Evolutionary conservation across 108 stramenopile genomes (phyloP).

Genomic region (Cyclotella kingstonii): DNA sequence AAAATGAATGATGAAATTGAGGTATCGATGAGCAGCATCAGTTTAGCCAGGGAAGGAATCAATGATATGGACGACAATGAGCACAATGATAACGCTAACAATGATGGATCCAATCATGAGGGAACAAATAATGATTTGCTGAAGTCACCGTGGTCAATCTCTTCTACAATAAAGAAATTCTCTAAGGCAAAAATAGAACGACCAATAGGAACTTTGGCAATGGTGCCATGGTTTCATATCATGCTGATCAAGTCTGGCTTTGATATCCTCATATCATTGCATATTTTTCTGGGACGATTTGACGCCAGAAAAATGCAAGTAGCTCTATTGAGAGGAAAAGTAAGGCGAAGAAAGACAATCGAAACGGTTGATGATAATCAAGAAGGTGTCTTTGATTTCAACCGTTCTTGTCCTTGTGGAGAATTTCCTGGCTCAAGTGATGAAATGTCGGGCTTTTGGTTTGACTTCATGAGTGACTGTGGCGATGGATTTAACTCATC

Average conservation of each 20-base stretch:
- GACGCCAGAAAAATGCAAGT: slow-evolving; percentile 62
- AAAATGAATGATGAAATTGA: slow-evolving; percentile 1
- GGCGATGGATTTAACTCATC: slow-evolving; percentile 68
- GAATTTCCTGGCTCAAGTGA: slow-evolving; percentile 5
- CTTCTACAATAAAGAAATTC: slow-evolving; percentile 43
- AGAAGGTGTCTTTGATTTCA: slow-evolving; percentile 47
- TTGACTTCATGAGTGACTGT: slow-evolving; percentile 63
- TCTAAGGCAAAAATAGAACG: slow-evolving; percentile 20
- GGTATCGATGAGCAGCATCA: slow-evolving; percentile 19
- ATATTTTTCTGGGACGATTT: slow-evolving; percentile 64
- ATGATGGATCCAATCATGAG: slow-evolving; percentile 6
- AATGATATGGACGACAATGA: slow-evolving; percentile 1
- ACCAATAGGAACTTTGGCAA: slow-evolving; percentile 49
- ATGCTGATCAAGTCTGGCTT: slow-evolving; percentile 41
- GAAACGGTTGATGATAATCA: not conserved
- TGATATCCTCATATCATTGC: slow-evolving; percentile 43
- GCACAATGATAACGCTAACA: slow-evolving; percentile 1
- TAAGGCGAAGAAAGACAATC: not conserved
- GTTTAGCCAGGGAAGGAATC: slow-evolving; percentile 22
- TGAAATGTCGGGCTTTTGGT: slow-evolving; percentile 52
- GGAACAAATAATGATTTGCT: slow-evolving; percentile 4
- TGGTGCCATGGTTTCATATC: slow-evolving; percentile 64
- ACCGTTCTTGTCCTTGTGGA: slow-evolving; percentile 3
- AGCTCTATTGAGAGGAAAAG: slow-evolving; percentile 25
- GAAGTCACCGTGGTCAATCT: slow-evolving; percentile 24